Evolutionary conservation across 176 grass and related monocot species (phyloP), one percentile per base, ranked within the genome.

Genomic region (Musa itinerans): DNA sequence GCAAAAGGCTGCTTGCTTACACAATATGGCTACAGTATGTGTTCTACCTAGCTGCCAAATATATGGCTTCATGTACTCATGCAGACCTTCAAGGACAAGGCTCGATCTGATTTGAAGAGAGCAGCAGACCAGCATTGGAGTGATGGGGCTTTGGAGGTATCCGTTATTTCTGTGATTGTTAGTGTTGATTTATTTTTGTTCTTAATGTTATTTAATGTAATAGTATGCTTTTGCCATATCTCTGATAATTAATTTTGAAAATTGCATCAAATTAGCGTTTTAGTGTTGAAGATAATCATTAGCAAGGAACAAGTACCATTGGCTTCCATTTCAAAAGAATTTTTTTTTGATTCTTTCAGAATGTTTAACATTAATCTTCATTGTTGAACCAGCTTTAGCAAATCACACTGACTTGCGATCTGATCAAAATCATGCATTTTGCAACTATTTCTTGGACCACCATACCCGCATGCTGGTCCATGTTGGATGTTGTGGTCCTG

Each of bases 81-180:
- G 68, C 49, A 93, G 94, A 83, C 80, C 81, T 85, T 93, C 26
- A 91, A 91, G 86, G 88, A 93, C 48, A 86, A 84, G 8, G 94
- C 94, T 87, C 53, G 87, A 7, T 91, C 90, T 48, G 82, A 93
- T 69, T 82, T 98, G 82, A 93, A 93, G 91, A 93, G 83, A 91
- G 90, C 88, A 69, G 94, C 94, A 76, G 90, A 93, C 53, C 74
- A 93, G 74, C 94, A 93, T 87, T 98, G 94, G 90, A 93, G 82
- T 81, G 88, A 98, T 80, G 94, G 88, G 50, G 94, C 90, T 83
- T 89, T 98, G 78, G 94, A 98, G 84, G 90, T 98, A 56, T 66
- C 11, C 24, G 7, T 13, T 66, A 12, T 66, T 29, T 50, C 27
- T 69, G n/a, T 69, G 43, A 5, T 27, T 27, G 15, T 69, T 69